A percentile compares a stretch with the other conserved stretches of the same genome.
phyloP scores from a whole-genome alignment of 768 basidiomycete genomes.

The Psilocybe cyanescens region DNA sequence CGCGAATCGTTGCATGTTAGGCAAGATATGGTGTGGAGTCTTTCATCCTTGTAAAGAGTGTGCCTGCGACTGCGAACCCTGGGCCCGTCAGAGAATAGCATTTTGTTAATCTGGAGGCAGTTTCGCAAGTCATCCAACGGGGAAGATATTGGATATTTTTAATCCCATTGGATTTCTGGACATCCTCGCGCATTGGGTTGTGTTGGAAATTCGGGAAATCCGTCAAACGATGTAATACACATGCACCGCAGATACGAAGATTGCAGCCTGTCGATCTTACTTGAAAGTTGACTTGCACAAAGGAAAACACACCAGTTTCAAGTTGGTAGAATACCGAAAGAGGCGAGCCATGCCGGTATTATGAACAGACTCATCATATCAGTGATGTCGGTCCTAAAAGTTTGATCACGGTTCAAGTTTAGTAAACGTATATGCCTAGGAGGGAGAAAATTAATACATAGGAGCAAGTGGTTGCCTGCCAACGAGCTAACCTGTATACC shows the following conservation, averaged over 20 bases:
- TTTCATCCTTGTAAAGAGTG: not conserved
- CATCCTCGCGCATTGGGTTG: not conserved
- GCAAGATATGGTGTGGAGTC: not conserved
- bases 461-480: constrained; percentile 12
- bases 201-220: not conserved
- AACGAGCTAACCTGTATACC: not conserved
- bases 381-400: not conserved
- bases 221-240: not conserved
- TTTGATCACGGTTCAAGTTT: not conserved
- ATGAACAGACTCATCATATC: not conserved
- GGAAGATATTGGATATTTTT: not conserved
- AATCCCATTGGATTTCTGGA: not conserved
- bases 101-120: not conserved
- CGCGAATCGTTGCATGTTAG: not conserved
- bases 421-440: constrained; percentile 2
- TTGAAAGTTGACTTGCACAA: not conserved
- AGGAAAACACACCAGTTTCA: not conserved
- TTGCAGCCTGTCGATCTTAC: not conserved
- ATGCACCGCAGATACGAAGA: not conserved
- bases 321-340: not conserved
- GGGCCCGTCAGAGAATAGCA: not conserved
- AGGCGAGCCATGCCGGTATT: not conserved
- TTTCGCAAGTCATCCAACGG: not conserved
- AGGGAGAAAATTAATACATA: constrained; percentile 4
- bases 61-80: not conserved